These are phyloP conservation scores for Backusella liffmaniae DNA, from an alignment of 192 early-diverging fungal species.

Conservation along the genomic window DNA sequence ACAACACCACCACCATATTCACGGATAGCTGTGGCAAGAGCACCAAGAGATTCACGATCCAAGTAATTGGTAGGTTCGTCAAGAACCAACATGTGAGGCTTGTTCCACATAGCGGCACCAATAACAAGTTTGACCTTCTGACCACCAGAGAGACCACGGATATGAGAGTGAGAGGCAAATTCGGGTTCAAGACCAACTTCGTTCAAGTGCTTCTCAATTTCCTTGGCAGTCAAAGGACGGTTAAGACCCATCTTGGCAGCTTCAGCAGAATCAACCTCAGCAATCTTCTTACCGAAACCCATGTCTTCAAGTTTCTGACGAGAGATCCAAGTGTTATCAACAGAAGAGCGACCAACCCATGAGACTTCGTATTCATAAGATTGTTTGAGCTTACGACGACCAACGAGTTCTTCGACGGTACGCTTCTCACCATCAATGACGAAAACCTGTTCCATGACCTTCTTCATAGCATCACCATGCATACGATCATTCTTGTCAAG, in stretches of 20 bases:
- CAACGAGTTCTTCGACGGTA: constrained; percentile 58
- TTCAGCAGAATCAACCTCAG: constrained; percentile 72
- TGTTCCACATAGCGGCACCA: constrained; percentile 81
- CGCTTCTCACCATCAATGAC: constrained; percentile 61
- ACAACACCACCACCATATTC: constrained; percentile 81
- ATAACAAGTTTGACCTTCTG: constrained; percentile 88
- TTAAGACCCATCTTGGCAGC: constrained; percentile 74
- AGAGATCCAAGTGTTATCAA: constrained; percentile 73
- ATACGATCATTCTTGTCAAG: constrained; percentile 70
- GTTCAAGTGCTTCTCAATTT: constrained; percentile 71
- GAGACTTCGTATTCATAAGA: constrained; percentile 85
- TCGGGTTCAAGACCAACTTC: constrained; percentile 78
- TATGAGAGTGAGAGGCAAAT: constrained; percentile 69
- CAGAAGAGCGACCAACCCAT: constrained; percentile 60
- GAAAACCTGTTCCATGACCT: constrained; percentile 52
- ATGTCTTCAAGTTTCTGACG: constrained; percentile 67
- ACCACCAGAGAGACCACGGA: constrained; percentile 72
- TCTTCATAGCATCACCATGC: constrained; percentile 65
- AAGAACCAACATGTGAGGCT: constrained; percentile 88
- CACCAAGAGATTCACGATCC: constrained; percentile 63
- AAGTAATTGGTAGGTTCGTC: constrained; percentile 85
- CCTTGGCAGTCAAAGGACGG: constrained; percentile 68
- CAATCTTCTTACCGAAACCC: constrained; percentile 76
- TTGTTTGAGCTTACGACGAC: constrained; percentile 78
- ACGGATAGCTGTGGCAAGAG: constrained; percentile 71